A percentile compares a stretch with the other conserved stretches of the same genome.
phyloP scores from a whole-genome alignment of 345 rosid species.

The Aquilaria sinensis region DNA sequence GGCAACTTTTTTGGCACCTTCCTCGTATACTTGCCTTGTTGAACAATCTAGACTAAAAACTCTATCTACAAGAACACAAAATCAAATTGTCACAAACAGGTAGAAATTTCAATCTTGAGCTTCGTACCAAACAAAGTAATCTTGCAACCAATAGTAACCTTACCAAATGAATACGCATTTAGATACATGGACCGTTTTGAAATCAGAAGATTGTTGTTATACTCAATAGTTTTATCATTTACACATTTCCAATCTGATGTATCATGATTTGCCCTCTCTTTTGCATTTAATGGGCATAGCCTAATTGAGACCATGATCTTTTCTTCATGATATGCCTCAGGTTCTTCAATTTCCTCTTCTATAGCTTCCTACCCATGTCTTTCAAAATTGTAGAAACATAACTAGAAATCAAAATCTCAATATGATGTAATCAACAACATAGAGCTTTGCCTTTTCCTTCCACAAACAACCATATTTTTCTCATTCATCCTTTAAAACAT shows the following conservation, averaged over 20 bases:
- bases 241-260: constrained; percentile 20
- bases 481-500: too few relatives aligned
- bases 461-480: too few relatives aligned
- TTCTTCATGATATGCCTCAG: constrained; percentile 4
- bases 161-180: constrained; percentile 33
- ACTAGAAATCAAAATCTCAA: too few relatives aligned
- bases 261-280: constrained; percentile 16
- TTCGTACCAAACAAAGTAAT: too few relatives aligned
- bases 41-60: constrained; percentile 32
- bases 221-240: constrained; percentile 24
- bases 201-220: constrained; percentile 21
- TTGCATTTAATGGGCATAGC: constrained; percentile 16
- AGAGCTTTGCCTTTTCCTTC: too few relatives aligned
- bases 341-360: too few relatives aligned
- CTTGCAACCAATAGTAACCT: not conserved
- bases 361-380: too few relatives aligned
- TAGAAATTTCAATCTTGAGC: too few relatives aligned
- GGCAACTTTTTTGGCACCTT: constrained; percentile 35
- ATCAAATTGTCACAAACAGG: too few relatives aligned
- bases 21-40: constrained; percentile 36
- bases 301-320: constrained; percentile 19
- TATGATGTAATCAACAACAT: too few relatives aligned
- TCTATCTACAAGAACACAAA: constrained; percentile 20
- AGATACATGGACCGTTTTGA: constrained; percentile 29
- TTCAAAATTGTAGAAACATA: too few relatives aligned